Percentiles rank a stretch among this genome's conserved stretches.
Evolutionary conservation across 177 flowering plant genomes (phyloP).

Genomic region (Vitis hybrid): DNA sequence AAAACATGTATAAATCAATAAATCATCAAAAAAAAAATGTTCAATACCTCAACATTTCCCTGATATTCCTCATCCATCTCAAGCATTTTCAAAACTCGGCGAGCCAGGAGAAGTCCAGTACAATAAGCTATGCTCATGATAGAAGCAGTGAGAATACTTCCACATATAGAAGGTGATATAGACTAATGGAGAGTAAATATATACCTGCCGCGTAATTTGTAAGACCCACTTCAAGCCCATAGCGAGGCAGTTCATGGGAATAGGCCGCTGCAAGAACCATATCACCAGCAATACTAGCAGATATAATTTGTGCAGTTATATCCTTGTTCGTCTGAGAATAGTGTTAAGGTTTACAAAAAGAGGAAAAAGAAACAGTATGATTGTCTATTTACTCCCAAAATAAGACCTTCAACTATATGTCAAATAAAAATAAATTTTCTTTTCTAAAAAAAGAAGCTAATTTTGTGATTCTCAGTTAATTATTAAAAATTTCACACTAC

Average conservation of each 20-base stretch:
- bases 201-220: slow-evolving; percentile 97
- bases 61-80: slow-evolving; percentile 87
- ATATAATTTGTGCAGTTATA: slow-evolving; percentile 69
- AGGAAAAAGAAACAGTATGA: background rate
- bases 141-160: too few species aligned
- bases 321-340: slow-evolving; percentile 76
- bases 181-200: too few species aligned
- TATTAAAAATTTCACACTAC: too few species aligned
- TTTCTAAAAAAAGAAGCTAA: too few species aligned
- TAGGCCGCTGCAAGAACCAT: slow-evolving; percentile 79
- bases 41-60: slow-evolving; percentile 86
- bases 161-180: too few species aligned
- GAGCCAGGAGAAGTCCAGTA: slow-evolving; percentile 91
- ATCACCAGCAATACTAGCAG: slow-evolving; percentile 91
- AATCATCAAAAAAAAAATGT: too few species aligned
- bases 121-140: slow-evolving; percentile 63
- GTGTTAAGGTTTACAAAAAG: slow-evolving; percentile 17
- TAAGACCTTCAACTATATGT: too few species aligned
- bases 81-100: slow-evolving; percentile 79
- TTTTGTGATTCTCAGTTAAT: too few species aligned
- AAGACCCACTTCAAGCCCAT: slow-evolving; percentile 93
- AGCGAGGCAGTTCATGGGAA: slow-evolving; percentile 80
- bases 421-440: too few species aligned
- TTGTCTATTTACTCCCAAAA: background rate
- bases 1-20: too few species aligned